Percentiles rank a stretch among this genome's conserved stretches.
Conservation (phyloP, 2,329 filamentous ascomycete genomes). For the Aaosphaeria arxii region DNA sequence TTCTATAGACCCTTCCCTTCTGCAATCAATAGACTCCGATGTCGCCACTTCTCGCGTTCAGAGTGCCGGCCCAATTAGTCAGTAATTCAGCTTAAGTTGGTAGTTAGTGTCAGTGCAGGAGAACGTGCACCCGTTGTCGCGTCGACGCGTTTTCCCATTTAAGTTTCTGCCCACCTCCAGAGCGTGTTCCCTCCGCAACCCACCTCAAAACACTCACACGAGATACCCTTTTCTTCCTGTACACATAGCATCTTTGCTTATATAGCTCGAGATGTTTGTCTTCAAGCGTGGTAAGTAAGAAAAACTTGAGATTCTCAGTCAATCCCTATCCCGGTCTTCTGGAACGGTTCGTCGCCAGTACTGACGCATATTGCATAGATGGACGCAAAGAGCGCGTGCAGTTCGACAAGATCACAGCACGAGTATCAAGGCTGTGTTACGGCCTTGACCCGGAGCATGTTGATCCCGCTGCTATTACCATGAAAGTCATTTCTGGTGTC, state of each 20-base stretch:
- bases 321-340: not conserved
- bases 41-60: too few species aligned
- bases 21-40: too few species aligned
- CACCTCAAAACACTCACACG: conserved; percentile 15
- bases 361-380: conserved; percentile 57
- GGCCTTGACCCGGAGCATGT: conserved; percentile 94
- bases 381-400: conserved; percentile 99
- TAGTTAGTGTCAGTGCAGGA: too few species aligned
- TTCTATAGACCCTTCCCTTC: too few species aligned
- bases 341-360: conserved; percentile 1
- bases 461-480: conserved; percentile 95
- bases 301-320: not conserved
- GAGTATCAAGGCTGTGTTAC: conserved; percentile 96
- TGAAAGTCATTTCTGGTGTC: conserved; percentile 99
- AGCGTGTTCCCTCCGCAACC: conserved; percentile 2
- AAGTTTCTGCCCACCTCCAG: conserved; percentile 23
- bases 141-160: conserved; percentile 17
- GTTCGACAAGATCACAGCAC: conserved; percentile 99
- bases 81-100: too few species aligned
- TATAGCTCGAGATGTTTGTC: conserved; percentile 36
- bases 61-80: too few species aligned
- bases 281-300: conserved; percentile 41
- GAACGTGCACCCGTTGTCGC: conserved; percentile 11
- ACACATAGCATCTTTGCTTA: conserved; percentile 12
- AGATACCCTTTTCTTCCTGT: conserved; percentile 24